Evolutionary conservation across 345 rosid genomes (phyloP), one percentile per base, ranked within the genome.

Genomic region (Linum tenue): DNA sequence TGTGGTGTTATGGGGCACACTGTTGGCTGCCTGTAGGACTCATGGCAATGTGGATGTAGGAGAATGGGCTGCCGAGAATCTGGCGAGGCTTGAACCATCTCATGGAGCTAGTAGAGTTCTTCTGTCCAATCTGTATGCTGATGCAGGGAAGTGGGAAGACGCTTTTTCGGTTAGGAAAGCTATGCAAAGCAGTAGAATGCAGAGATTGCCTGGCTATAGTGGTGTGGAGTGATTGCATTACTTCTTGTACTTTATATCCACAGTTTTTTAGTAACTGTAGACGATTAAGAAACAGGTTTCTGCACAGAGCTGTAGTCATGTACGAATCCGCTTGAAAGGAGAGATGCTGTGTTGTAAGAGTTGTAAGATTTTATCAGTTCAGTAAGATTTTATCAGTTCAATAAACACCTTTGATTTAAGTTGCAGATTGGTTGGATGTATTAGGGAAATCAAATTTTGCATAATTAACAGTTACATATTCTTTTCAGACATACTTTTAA

Each of bases 101-200:
- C 88, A 88, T 60, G 91, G 75, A 37, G 85, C 84, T 3, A 76
- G 89, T 59, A 77, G 79, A 67, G 89, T 85, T 63, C 80, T 86
- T 72, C 80, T 88, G 38, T 86, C 96, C 56, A 91, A 83, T 63
- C 64, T 88, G 37, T 91, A 91, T 80, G 96, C 97, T 55, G 81
- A 88, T 70, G 89, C 78, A 69, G 89, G 91, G 70, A 86, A 85
- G 79, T 88, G 96, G 96, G 81, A 79, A 66, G 96, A 91, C 55
- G 88, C 92, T 17, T 77, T 81, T 73, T 73, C 60, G 11, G 77
- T 83, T 0, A 81, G 96, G 72, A 73, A 68, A 67, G 72, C 62
- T 40, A 82, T 88, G 81, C 80, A 69, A 11, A 76, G 70, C 14
- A 72, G 62, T n/a, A 75, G 76, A 63, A 67, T 91, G 78, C 81